Conservation (phyloP, 208 protist genomes). For the Acanthamoeba quina region DNA sequence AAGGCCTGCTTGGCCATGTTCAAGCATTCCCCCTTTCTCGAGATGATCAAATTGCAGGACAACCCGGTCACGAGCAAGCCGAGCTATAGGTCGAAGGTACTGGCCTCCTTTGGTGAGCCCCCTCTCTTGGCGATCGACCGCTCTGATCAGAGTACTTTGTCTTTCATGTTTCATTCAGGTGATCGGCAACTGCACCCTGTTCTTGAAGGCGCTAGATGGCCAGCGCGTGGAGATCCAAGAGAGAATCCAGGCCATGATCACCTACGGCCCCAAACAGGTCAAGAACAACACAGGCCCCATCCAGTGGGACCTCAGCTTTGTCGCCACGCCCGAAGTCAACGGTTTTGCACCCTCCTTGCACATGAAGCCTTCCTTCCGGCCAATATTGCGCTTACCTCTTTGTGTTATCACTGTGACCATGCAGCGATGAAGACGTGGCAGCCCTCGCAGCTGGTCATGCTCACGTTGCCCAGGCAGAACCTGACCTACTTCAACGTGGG, state of each 20-base stretch:
- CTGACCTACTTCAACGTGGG: conserved; percentile 67
- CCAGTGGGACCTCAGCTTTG: conserved; percentile 61
- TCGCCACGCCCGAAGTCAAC: conserved; percentile 46
- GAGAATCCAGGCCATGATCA: conserved; percentile 15
- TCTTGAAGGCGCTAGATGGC: conserved; percentile 43
- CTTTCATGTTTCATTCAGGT: background rate
- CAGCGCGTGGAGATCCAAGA: conserved; percentile 39
- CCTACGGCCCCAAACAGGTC: conserved; percentile 20
- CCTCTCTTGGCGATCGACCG: no score
- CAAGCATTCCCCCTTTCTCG: conserved; percentile 46
- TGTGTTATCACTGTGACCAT: background rate
- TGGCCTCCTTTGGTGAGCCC: no score
- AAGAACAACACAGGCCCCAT: conserved; percentile 24
- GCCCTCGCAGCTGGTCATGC: conserved; percentile 51
- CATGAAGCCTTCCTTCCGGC: background rate
- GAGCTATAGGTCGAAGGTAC: conserved; percentile 20
- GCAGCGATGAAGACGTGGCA: conserved; percentile 70
- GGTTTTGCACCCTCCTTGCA: background rate
- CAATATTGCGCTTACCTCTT: background rate
- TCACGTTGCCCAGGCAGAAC: conserved; percentile 54
- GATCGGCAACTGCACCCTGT: conserved; percentile 35
- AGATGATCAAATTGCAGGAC: conserved; percentile 35
- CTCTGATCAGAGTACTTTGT: background rate
- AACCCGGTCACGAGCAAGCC: conserved; percentile 43
- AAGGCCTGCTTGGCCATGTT: conserved; percentile 53